Percentiles rank a stretch among this genome's conserved stretches.
Conservation (phyloP, 1,284 basidiomycete genomes). For the Puccinia hordei region DNA sequence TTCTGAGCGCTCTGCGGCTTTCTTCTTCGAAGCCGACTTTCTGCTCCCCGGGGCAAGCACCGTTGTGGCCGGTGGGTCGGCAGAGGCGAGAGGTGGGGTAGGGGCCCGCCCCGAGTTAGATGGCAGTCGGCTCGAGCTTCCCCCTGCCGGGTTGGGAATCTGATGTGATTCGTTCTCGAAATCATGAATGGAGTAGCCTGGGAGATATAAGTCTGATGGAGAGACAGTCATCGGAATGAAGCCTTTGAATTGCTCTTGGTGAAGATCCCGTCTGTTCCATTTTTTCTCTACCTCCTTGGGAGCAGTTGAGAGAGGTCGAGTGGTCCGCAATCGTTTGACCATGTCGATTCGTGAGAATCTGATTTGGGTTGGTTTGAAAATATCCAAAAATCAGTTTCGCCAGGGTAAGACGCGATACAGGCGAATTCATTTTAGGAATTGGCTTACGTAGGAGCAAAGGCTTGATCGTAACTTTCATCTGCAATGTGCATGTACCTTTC, state of each 20-base stretch:
- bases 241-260: constrained; percentile 16
- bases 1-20: constrained; percentile 41
- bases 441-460: constrained; percentile 50
- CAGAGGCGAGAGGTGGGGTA: constrained; percentile 19
- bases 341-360: constrained; percentile 48
- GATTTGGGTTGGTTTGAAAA: neutral
- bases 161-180: constrained; percentile 3
- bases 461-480: constrained; percentile 48
- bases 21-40: constrained; percentile 32
- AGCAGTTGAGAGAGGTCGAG: constrained; percentile 6
- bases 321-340: constrained; percentile 37
- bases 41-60: neutral
- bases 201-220: constrained; percentile 15
- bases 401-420: neutral
- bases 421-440: neutral
- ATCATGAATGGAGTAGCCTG: constrained; percentile 2
- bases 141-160: neutral
- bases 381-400: neutral
- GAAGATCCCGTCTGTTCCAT: neutral
- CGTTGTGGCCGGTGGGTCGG: constrained; percentile 4
- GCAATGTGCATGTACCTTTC: constrained; percentile 50
- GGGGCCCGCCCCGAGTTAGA: neutral
- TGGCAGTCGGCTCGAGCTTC: neutral
- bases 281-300: constrained; percentile 15
- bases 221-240: constrained; percentile 16